A percentile compares a stretch with the other conserved stretches of the same genome.
Conservation (phyloP, 2,329 filamentous ascomycete species). For the Ophiosphaerella herpotricha region DNA sequence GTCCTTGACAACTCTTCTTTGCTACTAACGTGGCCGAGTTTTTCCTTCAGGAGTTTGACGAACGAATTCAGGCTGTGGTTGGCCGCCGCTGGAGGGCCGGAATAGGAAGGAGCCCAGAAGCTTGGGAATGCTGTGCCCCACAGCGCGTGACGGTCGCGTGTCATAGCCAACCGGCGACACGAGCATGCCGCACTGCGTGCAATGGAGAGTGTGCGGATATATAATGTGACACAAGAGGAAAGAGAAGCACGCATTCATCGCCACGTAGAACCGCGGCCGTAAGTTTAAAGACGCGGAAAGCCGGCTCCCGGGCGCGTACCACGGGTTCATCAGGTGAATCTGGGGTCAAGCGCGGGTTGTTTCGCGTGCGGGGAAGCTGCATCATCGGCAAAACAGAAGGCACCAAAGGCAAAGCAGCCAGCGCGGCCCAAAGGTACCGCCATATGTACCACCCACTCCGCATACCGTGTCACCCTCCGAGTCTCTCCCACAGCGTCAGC, state of each 20-base stretch:
- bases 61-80: no score
- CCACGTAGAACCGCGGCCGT: neutral
- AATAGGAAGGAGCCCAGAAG: constrained; percentile 5
- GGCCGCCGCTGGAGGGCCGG: neutral
- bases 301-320: neutral
- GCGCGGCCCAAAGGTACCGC: constrained; percentile 28
- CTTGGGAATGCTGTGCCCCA: constrained; percentile 7
- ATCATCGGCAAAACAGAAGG: constrained; percentile 26
- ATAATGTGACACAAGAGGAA: no score
- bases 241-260: neutral
- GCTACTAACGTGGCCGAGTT: neutral
- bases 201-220: no score
- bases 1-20: no score
- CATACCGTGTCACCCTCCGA: constrained; percentile 18
- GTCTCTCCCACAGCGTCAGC: constrained; percentile 15
- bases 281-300: neutral
- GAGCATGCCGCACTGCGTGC: no score
- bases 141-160: constrained; percentile 6
- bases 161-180: neutral
- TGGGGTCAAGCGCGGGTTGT: constrained; percentile 18
- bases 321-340: constrained; percentile 1
- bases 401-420: constrained; percentile 8
- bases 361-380: constrained; percentile 30
- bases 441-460: constrained; percentile 29
- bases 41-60: neutral